Conservation (phyloP, 2,329 filamentous ascomycete species). For the Aspergillus pseudonomiae region DNA sequence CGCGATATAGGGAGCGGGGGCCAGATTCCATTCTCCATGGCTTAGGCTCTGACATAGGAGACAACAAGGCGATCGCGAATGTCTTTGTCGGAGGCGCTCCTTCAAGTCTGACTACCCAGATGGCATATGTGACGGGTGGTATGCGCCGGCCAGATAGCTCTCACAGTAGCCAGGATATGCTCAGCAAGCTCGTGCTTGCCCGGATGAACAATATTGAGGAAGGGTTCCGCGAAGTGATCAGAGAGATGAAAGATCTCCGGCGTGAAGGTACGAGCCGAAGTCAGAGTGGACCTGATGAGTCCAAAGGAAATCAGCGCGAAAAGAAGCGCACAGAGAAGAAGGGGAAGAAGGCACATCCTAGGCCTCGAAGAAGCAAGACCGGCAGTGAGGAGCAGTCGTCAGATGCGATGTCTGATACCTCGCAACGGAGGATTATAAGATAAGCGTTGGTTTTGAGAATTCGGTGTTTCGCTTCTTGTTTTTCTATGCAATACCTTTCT, state of each 20-base stretch:
- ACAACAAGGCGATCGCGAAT: constrained; percentile 62
- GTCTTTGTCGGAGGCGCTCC: constrained; percentile 67
- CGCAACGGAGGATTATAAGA: constrained; percentile 2
- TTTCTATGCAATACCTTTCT: background rate
- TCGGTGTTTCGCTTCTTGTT: background rate
- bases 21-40: constrained; percentile 72
- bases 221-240: constrained; percentile 83
- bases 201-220: constrained; percentile 93
- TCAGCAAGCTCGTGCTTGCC: constrained; percentile 77
- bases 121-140: constrained; percentile 71
- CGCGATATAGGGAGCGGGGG: constrained; percentile 38
- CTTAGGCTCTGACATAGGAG: constrained; percentile 72
- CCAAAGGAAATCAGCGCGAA: constrained; percentile 24
- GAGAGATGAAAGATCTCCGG: constrained; percentile 69
- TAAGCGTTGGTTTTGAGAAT: background rate
- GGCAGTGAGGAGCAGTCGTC: constrained; percentile 23
- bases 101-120: constrained; percentile 78
- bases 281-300: constrained; percentile 31
- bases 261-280: constrained; percentile 45
- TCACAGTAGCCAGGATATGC: constrained; percentile 69
- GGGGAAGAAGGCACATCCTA: constrained; percentile 21
- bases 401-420: constrained; percentile 7
- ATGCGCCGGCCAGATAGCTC: constrained; percentile 50
- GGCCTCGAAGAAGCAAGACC: constrained; percentile 22
- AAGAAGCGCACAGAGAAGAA: constrained; percentile 32